Conservation (phyloP, 2,329 filamentous ascomycete species). For the Cytospora piceicola region DNA sequence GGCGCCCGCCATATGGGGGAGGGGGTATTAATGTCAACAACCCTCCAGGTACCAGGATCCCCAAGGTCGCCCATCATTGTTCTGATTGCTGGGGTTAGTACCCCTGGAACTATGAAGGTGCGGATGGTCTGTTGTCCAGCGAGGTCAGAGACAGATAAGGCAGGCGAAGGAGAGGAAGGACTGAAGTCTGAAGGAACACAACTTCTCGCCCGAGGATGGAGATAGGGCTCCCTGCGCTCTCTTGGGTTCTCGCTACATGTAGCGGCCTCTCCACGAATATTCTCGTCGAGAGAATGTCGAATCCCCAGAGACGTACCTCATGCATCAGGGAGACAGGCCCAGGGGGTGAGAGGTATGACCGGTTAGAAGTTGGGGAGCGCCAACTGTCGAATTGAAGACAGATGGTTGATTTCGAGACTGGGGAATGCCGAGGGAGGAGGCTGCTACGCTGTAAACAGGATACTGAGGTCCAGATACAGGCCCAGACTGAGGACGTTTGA, state of each 20-base stretch:
- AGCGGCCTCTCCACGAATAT: not conserved
- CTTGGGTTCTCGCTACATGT: not conserved
- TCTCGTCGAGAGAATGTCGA: not conserved
- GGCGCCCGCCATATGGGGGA: not conserved
- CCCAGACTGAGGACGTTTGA: no score
- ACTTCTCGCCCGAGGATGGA: not conserved
- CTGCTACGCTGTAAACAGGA: not conserved
- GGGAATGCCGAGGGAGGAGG: rapidly evolving
- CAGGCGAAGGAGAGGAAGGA: not conserved
- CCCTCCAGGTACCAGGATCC: not conserved
- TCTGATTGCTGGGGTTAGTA: not conserved
- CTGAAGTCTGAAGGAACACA: not conserved
- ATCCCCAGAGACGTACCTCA: not conserved
- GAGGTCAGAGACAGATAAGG: not conserved
- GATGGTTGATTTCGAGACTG: not conserved
- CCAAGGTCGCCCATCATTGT: not conserved
- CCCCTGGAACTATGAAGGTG: not conserved
- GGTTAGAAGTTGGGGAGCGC: not conserved
- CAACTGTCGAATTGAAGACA: not conserved
- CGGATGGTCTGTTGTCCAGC: not conserved
- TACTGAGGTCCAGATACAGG: not conserved
- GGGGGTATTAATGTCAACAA: not conserved
- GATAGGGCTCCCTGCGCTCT: not conserved
- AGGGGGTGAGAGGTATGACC: not conserved
- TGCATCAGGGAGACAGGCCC: not conserved